Evolutionary conservation across 495 filamentous ascomycete species (phyloP).

Genomic region (Neurospora tetrasperma): DNA sequence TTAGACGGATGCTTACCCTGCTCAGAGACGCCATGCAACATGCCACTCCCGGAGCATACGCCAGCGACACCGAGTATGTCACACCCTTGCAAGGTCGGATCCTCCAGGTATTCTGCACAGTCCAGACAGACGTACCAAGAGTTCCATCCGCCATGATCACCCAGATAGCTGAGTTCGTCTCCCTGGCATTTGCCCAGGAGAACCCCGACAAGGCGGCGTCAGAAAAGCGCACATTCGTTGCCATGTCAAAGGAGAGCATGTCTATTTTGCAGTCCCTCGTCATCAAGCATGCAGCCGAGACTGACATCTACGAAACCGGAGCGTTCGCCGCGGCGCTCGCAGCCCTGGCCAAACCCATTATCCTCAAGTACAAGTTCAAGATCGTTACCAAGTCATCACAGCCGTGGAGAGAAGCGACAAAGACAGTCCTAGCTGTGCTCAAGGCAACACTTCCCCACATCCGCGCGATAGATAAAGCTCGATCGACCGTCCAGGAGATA

Average conservation of each 20-base stretch:
- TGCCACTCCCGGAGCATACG: constrained; percentile 64
- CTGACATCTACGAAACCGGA: constrained; percentile 54
- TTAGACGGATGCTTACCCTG: constrained; percentile 53
- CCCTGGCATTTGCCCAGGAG: constrained; percentile 49
- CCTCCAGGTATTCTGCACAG: constrained; percentile 57
- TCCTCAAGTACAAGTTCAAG: constrained; percentile 62
- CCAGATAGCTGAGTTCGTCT: constrained; percentile 57
- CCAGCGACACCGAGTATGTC: constrained; percentile 72
- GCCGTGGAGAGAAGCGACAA: constrained; percentile 73
- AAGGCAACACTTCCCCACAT: constrained; percentile 55
- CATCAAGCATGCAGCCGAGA: constrained; percentile 48
- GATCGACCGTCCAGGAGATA: constrained; percentile 34
- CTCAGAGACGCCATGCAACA: constrained; percentile 44
- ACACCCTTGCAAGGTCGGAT: constrained; percentile 70
- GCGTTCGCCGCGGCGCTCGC: constrained; percentile 49
- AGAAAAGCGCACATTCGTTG: constrained; percentile 64
- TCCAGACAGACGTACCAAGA: constrained; percentile 57
- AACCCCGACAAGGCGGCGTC: constrained; percentile 20
- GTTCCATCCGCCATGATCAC: constrained; percentile 58
- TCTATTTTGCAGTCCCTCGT: constrained; percentile 55
- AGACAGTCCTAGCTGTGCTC: constrained; percentile 56
- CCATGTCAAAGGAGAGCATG: constrained; percentile 72
- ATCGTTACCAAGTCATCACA: constrained; percentile 45
- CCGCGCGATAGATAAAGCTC: constrained; percentile 41
- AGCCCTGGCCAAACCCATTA: constrained; percentile 56